Percentiles rank a stretch among this genome's conserved stretches.
Conservation (phyloP, 2,329 filamentous ascomycete species). For the Trichoderma sp. region DNA sequence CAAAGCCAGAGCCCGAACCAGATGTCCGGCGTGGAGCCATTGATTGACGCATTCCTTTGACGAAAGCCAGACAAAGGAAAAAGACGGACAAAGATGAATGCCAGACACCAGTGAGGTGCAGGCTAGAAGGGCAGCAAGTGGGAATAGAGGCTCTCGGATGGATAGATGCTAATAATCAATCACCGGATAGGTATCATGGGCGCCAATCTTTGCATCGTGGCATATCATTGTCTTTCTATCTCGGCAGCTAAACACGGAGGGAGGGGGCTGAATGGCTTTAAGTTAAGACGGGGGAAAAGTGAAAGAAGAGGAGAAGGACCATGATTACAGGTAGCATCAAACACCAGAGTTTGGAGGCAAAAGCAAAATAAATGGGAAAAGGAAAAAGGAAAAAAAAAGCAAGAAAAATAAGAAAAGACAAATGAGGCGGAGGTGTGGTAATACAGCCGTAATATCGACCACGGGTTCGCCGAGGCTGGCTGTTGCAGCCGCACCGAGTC, state of each 20-base stretch:
- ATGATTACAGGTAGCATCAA: not conserved
- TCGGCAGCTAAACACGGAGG: not conserved
- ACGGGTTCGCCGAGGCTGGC: not conserved
- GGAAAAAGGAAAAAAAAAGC: not conserved
- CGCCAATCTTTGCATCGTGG: not conserved
- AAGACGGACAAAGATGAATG: not conserved
- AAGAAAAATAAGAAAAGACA: not conserved
- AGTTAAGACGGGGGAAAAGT: not conserved
- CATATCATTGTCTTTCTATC: not conserved
- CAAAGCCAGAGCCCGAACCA: not conserved
- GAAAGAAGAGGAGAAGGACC: not conserved
- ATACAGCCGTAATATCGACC: constrained; percentile 7
- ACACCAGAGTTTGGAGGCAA: not conserved
- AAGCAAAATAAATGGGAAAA: not conserved
- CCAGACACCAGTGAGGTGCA: not conserved
- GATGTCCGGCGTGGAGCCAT: not conserved
- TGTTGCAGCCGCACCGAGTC: not conserved
- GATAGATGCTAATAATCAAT: not conserved
- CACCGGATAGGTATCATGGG: not conserved
- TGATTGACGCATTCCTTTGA: not conserved
- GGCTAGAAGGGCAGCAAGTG: not conserved
- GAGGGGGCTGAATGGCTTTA: not conserved
- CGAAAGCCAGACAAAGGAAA: not conserved
- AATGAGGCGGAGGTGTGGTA: not conserved
- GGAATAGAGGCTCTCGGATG: not conserved